Evolutionary conservation across 2,329 filamentous ascomycete species (phyloP).

Genomic region (Tolypocladium capitatum): DNA sequence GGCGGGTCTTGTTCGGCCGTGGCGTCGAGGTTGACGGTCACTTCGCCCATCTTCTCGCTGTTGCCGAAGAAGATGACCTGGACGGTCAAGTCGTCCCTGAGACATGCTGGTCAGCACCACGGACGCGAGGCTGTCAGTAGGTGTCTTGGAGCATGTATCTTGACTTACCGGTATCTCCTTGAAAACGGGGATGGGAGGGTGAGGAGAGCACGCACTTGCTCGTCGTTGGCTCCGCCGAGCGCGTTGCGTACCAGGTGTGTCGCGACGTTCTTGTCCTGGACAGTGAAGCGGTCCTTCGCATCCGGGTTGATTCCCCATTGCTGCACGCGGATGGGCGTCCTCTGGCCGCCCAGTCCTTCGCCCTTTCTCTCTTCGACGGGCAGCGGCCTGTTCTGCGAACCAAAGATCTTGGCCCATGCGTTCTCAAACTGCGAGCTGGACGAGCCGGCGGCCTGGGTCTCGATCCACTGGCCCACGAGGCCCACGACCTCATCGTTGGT

Average conservation of each 20-base stretch:
- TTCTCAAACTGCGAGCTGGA: slow-evolving; percentile 53
- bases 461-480: slow-evolving; percentile 92
- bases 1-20: slow-evolving; percentile 39
- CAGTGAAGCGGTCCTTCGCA: slow-evolving; percentile 71
- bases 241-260: slow-evolving; percentile 94
- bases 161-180: slow-evolving; percentile 64
- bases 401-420: slow-evolving; percentile 55
- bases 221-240: slow-evolving; percentile 80
- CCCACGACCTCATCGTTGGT: slow-evolving; percentile 97
- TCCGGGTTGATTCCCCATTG: slow-evolving; percentile 78
- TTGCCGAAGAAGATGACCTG: slow-evolving; percentile 98
- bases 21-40: slow-evolving; percentile 77
- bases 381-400: slow-evolving; percentile 38
- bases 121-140: not conserved
- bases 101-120: not conserved
- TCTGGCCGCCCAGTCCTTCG: slow-evolving; percentile 52
- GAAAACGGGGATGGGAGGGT: slow-evolving; percentile 88
- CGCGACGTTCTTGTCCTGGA: slow-evolving; percentile 90
- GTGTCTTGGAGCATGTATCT: not conserved
- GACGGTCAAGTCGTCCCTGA: slow-evolving; percentile 84
- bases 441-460: slow-evolving; percentile 48
- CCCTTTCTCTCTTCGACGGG: slow-evolving; percentile 58
- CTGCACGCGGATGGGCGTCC: slow-evolving; percentile 72
- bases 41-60: slow-evolving; percentile 59
- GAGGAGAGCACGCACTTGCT: slow-evolving; percentile 84